A percentile compares a stretch with the other conserved stretches of the same genome.
Evolutionary conservation across 345 rosid species (phyloP).

Genomic region (Pistacia atlantica): DNA sequence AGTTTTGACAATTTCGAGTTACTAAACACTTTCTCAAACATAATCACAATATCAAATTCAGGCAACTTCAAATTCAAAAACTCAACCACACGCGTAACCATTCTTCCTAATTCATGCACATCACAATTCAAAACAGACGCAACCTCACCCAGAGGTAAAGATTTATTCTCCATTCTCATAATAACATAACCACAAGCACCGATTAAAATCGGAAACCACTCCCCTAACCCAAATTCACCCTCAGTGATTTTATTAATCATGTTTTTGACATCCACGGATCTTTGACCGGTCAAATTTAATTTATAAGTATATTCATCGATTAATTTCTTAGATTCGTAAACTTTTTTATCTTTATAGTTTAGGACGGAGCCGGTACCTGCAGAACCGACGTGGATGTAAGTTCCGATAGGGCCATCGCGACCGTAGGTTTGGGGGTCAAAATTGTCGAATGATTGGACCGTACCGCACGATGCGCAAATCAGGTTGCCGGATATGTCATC

Average conservation of each 20-base stretch:
- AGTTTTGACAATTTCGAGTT: slow-evolving; percentile 33
- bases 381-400: slow-evolving; percentile 53
- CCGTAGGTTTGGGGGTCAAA: slow-evolving; percentile 51
- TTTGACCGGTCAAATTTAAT: slow-evolving; percentile 35
- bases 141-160: slow-evolving; percentile 54
- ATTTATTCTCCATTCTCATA: slow-evolving; percentile 51
- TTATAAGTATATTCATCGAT: slow-evolving; percentile 35
- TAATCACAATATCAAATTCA: slow-evolving; percentile 52
- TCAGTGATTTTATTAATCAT: slow-evolving; percentile 54
- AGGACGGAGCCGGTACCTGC: slow-evolving; percentile 53
- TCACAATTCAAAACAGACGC: slow-evolving; percentile 51
- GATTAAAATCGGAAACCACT: slow-evolving; percentile 65
- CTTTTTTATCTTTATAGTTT: slow-evolving; percentile 57
- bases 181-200: slow-evolving; percentile 72
- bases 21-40: slow-evolving; percentile 45
- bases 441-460: slow-evolving; percentile 41
- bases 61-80: slow-evolving; percentile 51
- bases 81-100: slow-evolving; percentile 67
- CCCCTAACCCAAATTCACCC: slow-evolving; percentile 68
- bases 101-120: slow-evolving; percentile 66
- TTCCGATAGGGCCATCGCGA: slow-evolving; percentile 58
- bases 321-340: slow-evolving; percentile 55
- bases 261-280: slow-evolving; percentile 32
- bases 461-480: slow-evolving; percentile 54
- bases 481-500: slow-evolving; percentile 48